Evolutionary conservation across 345 rosid species (phyloP).

Genomic region (Lepidium aucheri): DNA sequence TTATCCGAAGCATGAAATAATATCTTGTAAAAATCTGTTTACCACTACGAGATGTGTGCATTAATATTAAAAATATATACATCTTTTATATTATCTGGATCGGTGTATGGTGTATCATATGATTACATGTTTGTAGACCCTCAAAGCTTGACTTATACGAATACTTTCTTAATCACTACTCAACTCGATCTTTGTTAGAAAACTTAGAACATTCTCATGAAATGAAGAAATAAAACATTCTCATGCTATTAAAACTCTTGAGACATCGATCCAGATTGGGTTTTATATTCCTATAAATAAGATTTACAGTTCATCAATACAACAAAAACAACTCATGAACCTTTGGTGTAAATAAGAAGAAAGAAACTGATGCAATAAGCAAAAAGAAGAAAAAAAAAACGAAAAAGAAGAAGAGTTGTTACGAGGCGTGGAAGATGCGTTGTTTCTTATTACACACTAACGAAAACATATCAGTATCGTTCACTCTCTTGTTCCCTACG

Average conservation of each 20-base stretch:
- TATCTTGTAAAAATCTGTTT: not conserved
- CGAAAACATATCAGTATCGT: slow-evolving; percentile 48
- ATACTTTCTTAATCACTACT: not conserved
- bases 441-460: slow-evolving; percentile 64
- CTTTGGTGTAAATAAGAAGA: slow-evolving; percentile 14
- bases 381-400: not conserved
- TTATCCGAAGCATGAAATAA: not conserved
- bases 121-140: not conserved
- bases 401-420: slow-evolving; percentile 30
- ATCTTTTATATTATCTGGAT: not conserved
- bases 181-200: no score
- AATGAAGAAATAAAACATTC: not conserved
- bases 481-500: slow-evolving; percentile 48
- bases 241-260: not conserved
- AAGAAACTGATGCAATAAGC: not conserved
- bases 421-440: slow-evolving; percentile 65
- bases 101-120: not conserved
- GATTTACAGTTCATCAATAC: slow-evolving; percentile 32
- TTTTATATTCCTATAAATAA: not conserved
- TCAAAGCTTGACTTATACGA: not conserved
- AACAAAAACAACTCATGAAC: slow-evolving; percentile 27
- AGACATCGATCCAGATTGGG: not conserved
- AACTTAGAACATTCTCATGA: not conserved
- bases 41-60: not conserved
- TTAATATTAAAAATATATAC: not conserved